Evolutionary conservation across 2,329 filamentous ascomycete genomes (phyloP).

Genomic region (Westerdykella sp.): DNA sequence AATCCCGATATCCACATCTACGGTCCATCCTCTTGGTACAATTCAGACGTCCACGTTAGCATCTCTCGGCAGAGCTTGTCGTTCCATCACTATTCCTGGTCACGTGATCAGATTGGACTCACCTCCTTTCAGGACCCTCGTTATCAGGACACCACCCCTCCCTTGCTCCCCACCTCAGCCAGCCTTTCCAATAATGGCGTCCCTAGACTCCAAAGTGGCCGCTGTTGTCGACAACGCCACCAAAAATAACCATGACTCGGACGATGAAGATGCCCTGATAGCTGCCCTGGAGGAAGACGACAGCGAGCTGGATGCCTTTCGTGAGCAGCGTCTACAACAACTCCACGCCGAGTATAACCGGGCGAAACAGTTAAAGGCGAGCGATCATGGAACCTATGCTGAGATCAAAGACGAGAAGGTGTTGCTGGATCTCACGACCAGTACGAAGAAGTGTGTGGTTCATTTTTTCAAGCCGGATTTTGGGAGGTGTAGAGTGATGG

Average conservation of each 20-base stretch:
- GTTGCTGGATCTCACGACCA: conserved; percentile 56
- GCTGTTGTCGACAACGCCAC: conserved; percentile 42
- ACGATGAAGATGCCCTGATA: conserved; percentile 57
- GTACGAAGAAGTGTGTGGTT: conserved; percentile 52
- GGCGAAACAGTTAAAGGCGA: conserved; percentile 46
- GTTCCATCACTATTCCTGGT: no score
- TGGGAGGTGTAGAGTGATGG: conserved; percentile 56
- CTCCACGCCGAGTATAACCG: conserved; percentile 51
- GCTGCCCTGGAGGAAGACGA: conserved; percentile 52
- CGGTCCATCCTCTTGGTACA: no score
- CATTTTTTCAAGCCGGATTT: conserved; percentile 63
- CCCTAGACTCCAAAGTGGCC: conserved; percentile 48
- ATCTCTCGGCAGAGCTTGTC: no score
- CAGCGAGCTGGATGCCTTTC: conserved; percentile 48
- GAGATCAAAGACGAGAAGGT: conserved; percentile 55
- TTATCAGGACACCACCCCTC: neutral
- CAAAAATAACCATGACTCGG: conserved; percentile 40
- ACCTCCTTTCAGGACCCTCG: no score
- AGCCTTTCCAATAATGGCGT: conserved; percentile 35
- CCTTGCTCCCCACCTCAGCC: conserved; percentile 6
- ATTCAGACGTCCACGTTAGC: no score
- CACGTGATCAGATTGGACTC: no score
- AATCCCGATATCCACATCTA: no score
- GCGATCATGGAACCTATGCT: conserved; percentile 48
- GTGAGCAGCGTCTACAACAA: conserved; percentile 53